These are phyloP conservation scores for Papilionanthe hybrid DNA, from an alignment of 116 monocot species.

Conservation along the genomic window DNA sequence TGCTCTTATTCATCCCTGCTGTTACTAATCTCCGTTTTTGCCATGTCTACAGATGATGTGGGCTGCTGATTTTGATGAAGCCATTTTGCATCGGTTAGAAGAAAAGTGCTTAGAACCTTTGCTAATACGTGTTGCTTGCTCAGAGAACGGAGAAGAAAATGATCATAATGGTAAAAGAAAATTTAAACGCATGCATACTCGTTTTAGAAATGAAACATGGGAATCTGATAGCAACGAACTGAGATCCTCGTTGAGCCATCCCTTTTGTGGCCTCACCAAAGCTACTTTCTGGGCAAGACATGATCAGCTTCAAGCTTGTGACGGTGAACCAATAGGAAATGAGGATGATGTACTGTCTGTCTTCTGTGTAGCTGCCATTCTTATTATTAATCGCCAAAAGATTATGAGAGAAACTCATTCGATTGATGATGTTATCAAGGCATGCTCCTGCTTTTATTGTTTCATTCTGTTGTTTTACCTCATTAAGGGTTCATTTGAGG, in stretches of 20 bases:
- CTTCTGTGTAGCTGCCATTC: constrained; percentile 95
- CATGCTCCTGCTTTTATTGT: constrained; percentile 18
- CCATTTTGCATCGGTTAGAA: constrained; percentile 39
- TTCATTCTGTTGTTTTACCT: not conserved
- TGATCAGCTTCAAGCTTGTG: constrained; percentile 26
- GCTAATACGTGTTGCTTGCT: constrained; percentile 34
- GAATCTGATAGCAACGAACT: constrained; percentile 35
- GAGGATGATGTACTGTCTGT: constrained; percentile 78
- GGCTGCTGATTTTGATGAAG: constrained; percentile 98
- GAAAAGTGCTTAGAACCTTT: constrained; percentile 76
- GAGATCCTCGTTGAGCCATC: constrained; percentile 42
- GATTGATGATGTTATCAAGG: constrained; percentile 95
- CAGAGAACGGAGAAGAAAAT: constrained; percentile 22
- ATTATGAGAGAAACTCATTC: constrained; percentile 77
- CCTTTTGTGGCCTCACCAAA: constrained; percentile 83
- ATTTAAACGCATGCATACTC: constrained; percentile 15
- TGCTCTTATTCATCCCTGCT: not conserved
- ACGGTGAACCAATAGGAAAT: constrained; percentile 22
- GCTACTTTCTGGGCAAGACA: constrained; percentile 80
- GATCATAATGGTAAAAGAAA: constrained; percentile 34
- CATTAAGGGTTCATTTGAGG: too few species aligned
- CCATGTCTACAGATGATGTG: constrained; percentile 82
- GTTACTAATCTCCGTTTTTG: not conserved
- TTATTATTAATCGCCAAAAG: constrained; percentile 85
- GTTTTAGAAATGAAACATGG: constrained; percentile 20